Evolutionary conservation across 305 asterid species (phyloP), one percentile per base, ranked within the genome.

Genomic region (Striga hermonthica): DNA sequence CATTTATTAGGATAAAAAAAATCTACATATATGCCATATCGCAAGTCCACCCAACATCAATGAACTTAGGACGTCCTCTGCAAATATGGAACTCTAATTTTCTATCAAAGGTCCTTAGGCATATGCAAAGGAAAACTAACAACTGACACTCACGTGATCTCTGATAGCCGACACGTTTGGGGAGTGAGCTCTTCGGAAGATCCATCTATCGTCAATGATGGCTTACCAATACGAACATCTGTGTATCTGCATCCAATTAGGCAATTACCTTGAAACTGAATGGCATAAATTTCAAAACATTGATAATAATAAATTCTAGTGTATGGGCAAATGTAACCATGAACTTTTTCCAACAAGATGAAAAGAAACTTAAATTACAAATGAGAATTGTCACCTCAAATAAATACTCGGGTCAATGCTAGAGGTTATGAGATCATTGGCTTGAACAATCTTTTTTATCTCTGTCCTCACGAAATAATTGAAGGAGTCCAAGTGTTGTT

Each of bases 401-500:
- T 71, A 80, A 62, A 83, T 72, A 38, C 56, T 72, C 31, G 83
- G 81, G 57, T 86, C 89, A 11, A 22, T 15, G 45, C 5, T 61
- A 48, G 81, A 77, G 56, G 79, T 78, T 72, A 89, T 72, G 60
- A 70, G 79, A 36, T 73, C 59, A 74, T 89, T 89, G 54, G 93
- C 89, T 54, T 71, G 75, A 60, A 92, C 85, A 36, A 92, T 87
- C 76, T 86, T 83, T 72, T 80, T 87, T 37, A 89, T 86, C 45
- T 80, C 91, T 0, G 83, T 82, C 75, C 64, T 71, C 39, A 83
- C 78, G 72, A 89, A 85, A 76, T 80, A 92, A 74, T 92, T 92
- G 64, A 83, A 92, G 66, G 98, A 92, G 72, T 87, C 97, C 78
- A 92, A 69, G 78, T 92, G 95, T 55, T 83, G 95, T 75, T 84